Evolutionary conservation across 1,139 yeast species (phyloP), one percentile per base, ranked within the genome.

Genomic region (Sugiyamaella neomexicana): DNA sequence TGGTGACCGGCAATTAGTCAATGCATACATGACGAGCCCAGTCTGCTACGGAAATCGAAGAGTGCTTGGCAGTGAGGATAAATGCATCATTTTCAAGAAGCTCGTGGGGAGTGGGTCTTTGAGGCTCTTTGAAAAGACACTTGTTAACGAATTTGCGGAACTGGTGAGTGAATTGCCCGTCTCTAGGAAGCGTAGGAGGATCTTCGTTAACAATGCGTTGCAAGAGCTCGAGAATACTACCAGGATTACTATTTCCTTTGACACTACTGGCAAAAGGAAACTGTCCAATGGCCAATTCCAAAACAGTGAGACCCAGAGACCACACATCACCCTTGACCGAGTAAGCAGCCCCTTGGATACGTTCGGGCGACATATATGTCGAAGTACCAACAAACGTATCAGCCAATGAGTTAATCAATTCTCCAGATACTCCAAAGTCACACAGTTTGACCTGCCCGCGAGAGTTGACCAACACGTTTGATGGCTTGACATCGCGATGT

Each of bases 361-460:
- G 80, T 67, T 93, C 99, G 0, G 99, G 99, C 1, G 96, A 89
- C 99, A 93, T 93, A 67, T 93, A 93, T 1, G 96, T 89, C 1
- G 97, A 89, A 0, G 99, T 93, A 1, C 99, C 99, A 9, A 93
- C 98, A 76, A 93, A 93, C 0, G 98, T 93, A 63, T 93, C 97
- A 0, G 97, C 98, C 58, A 93, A 80, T 0, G 97, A 90, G 68
- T 91, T 90, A 55, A 89, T 88, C 56, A 93, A 77, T 68, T 90
- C 96, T 60, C 97, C 82, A 39, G 91, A 83, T 6, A 93, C 99
- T 10, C 99, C 98, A 73, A 91, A 91, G 71, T 91, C 98, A 71
- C 96, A 88, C 31, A 89, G 76, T 68, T 89, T 89, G 63, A 89
- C 83, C 60, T 83, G 85, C 17, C 97, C 97, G 59, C 79, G 80